phyloP scores from a whole-genome alignment of 352 stramenopile species.

The Globisporangium nunn region DNA sequence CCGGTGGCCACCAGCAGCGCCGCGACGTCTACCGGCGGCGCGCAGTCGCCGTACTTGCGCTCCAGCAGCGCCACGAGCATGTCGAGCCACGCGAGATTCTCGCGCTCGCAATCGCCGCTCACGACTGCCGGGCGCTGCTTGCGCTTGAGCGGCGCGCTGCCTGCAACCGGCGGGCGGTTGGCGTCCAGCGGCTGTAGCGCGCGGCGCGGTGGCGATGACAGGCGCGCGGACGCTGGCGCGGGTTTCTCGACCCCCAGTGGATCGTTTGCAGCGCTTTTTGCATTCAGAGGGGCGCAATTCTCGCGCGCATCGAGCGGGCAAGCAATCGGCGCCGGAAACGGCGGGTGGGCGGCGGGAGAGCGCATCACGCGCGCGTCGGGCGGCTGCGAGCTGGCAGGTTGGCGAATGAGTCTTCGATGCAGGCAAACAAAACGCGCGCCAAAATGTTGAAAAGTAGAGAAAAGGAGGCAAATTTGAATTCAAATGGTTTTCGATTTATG shows the following conservation, averaged over 20 bases:
- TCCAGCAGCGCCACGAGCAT: constrained; percentile 74
- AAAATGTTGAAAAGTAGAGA: constrained; percentile 1
- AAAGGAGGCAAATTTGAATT: not conserved
- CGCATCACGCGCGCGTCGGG: constrained; percentile 15
- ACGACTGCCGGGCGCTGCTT: not conserved
- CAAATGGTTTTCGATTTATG: not conserved
- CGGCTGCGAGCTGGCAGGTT: not conserved
- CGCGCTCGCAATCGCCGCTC: constrained; percentile 15
- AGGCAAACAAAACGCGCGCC: not conserved
- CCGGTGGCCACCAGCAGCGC: constrained; percentile 29
- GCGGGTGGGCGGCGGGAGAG: not conserved
- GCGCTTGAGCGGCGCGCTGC: constrained; percentile 9
- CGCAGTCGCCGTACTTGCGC: constrained; percentile 39
- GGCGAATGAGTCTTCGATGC: not conserved
- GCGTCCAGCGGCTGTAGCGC: constrained; percentile 9
- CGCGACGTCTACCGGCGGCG: constrained; percentile 29
- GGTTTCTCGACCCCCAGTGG: not conserved
- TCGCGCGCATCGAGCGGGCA: constrained; percentile 15
- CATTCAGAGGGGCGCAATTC: constrained; percentile 21
- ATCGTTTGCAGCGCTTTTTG: constrained; percentile 11
- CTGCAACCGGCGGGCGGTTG: constrained; percentile 2
- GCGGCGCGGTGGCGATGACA: not conserved
- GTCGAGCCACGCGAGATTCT: constrained; percentile 81
- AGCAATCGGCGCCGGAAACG: not conserved
- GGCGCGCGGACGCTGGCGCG: not conserved